phyloP scores from a whole-genome alignment of 495 filamentous ascomycete species.

The Astrothelium subdiscretum region DNA sequence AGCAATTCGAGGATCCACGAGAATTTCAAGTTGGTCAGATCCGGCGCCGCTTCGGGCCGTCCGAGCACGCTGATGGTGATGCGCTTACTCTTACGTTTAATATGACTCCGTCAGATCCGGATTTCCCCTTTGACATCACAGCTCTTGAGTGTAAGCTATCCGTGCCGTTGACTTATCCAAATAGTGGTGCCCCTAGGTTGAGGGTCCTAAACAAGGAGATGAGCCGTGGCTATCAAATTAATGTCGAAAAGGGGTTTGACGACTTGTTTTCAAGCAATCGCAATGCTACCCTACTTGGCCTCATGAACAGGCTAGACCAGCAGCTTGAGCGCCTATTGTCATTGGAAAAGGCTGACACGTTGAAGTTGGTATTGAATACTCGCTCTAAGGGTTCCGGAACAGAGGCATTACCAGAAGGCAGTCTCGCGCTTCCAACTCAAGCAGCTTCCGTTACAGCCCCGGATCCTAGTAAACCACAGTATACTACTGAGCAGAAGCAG shows the following conservation, averaged over 20 bases:
- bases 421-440: neutral
- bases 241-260: slow-evolving; percentile 71
- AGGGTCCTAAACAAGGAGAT: slow-evolving; percentile 66
- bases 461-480: neutral
- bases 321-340: slow-evolving; percentile 62
- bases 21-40: slow-evolving; percentile 70
- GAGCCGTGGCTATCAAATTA: slow-evolving; percentile 65
- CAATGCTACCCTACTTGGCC: slow-evolving; percentile 49
- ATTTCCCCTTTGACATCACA: slow-evolving; percentile 72
- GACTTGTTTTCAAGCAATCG: slow-evolving; percentile 46
- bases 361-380: slow-evolving; percentile 65
- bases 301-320: slow-evolving; percentile 64
- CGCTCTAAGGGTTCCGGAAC: neutral
- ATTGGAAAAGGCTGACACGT: slow-evolving; percentile 60
- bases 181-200: slow-evolving; percentile 38
- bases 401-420: neutral
- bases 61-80: slow-evolving; percentile 40
- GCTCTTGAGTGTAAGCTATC: slow-evolving; percentile 59
- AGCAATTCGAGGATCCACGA: slow-evolving; percentile 56
- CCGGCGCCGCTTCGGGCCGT: slow-evolving; percentile 55
- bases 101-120: slow-evolving; percentile 71
- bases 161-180: slow-evolving; percentile 54
- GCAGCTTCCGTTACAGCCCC: neutral
- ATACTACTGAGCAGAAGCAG: slow-evolving; percentile 13
- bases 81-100: slow-evolving; percentile 50